Conservation (phyloP, 352 stramenopile species). For the Globisporangium splendens region DNA sequence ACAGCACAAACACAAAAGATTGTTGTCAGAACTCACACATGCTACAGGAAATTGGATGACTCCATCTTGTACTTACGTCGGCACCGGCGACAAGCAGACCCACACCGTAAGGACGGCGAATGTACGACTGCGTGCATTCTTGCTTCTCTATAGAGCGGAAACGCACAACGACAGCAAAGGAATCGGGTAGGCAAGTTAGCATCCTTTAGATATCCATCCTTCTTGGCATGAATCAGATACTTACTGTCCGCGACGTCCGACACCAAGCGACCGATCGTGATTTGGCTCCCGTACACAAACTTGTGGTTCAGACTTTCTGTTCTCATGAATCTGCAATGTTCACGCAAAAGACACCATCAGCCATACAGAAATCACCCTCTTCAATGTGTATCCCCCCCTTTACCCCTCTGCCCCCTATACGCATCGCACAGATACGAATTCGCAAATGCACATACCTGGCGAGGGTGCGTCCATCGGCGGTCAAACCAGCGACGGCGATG, state of each 20-base stretch:
- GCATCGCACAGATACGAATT: neutral
- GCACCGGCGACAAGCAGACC: constrained; percentile 94
- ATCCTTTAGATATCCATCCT: neutral
- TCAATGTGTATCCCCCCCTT: neutral
- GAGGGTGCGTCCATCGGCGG: constrained; percentile 95
- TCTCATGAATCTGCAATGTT: constrained; percentile 84
- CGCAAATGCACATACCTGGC: constrained; percentile 38
- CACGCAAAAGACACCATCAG: too few relatives aligned
- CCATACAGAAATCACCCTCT: neutral
- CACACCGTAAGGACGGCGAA: constrained; percentile 97
- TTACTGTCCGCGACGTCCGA: constrained; percentile 95
- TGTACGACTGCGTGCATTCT: constrained; percentile 98
- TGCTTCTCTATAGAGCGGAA: constrained; percentile 89
- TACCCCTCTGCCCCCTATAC: neutral
- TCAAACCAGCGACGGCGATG: constrained; percentile 97
- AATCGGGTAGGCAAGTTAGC: neutral
- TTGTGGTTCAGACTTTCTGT: constrained; percentile 99
- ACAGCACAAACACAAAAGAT: constrained; percentile 6
- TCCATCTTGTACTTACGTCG: constrained; percentile 51
- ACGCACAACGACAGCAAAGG: neutral
- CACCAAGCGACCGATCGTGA: constrained; percentile 93
- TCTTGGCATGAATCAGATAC: constrained; percentile 6
- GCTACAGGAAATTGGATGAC: neutral
- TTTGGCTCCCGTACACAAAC: constrained; percentile 96
- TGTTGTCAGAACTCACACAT: constrained; percentile 1